These are phyloP conservation scores for Coniferiporia sulphurascens DNA, from an alignment of 1,284 basidiomycete species.

Conservation along the genomic window DNA sequence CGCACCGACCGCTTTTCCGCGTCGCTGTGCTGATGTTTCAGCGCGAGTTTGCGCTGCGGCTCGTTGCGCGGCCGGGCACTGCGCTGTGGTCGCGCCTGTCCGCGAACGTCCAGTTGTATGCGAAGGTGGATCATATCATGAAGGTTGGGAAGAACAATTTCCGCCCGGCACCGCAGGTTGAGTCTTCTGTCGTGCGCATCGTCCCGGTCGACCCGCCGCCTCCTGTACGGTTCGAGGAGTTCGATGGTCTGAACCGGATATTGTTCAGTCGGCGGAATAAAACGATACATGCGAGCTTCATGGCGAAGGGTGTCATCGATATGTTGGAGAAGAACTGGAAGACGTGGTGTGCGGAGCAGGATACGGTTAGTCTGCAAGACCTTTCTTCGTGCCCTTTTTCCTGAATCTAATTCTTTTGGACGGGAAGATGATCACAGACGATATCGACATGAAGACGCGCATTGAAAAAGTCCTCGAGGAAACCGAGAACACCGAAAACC, in stretches of 20 bases:
- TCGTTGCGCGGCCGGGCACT: constrained; percentile 84
- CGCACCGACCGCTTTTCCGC: constrained; percentile 91
- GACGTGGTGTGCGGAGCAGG: constrained; percentile 88
- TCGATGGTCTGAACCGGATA: constrained; percentile 91
- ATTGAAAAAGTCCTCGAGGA: constrained; percentile 75
- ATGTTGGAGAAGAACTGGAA: constrained; percentile 94
- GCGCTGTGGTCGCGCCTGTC: constrained; percentile 92
- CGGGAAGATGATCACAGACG: constrained; percentile 66
- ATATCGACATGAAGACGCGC: constrained; percentile 63
- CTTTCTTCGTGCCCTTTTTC: constrained; percentile 16
- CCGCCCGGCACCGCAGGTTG: constrained; percentile 93
- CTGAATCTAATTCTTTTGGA: constrained; percentile 7
- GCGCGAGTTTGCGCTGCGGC: constrained; percentile 92
- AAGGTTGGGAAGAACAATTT: constrained; percentile 97
- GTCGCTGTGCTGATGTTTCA: constrained; percentile 99
- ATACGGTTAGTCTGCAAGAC: constrained; percentile 44
- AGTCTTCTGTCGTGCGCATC: constrained; percentile 88
- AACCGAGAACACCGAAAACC: constrained; percentile 60
- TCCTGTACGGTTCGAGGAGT: constrained; percentile 94
- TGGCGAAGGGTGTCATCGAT: constrained; percentile 90
- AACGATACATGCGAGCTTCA: constrained; percentile 82
- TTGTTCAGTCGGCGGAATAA: constrained; percentile 91
- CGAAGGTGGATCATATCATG: constrained; percentile 95
- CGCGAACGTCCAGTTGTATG: constrained; percentile 95
- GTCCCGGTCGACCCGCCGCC: constrained; percentile 94